A percentile compares a stretch with the other conserved stretches of the same genome.
phyloP scores from a whole-genome alignment of 805 yeast species.

The Candida ulmi region DNA sequence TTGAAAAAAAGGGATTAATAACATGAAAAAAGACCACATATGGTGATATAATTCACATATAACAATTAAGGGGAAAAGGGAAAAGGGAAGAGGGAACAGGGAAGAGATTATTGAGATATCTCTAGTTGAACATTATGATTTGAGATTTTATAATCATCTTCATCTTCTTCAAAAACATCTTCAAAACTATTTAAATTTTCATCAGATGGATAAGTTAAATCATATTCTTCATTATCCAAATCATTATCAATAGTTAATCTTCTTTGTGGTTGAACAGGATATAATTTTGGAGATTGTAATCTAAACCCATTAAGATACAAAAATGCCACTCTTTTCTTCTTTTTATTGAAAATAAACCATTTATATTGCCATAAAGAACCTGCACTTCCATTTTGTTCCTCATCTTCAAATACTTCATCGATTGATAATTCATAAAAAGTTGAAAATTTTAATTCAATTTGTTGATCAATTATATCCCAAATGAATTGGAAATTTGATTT shows the following conservation, averaged over 20 bases:
- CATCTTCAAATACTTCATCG: conserved; percentile 34
- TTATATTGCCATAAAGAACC: conserved; percentile 45
- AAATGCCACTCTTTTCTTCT: conserved; percentile 86
- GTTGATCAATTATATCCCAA: conserved; percentile 84
- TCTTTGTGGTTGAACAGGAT: conserved; percentile 22
- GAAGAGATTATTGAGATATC: neutral
- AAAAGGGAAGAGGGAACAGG: too few species aligned
- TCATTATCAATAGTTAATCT: conserved; percentile 31
- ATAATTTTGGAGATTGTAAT: conserved; percentile 32
- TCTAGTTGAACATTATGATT: neutral
- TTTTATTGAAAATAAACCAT: conserved; percentile 90
- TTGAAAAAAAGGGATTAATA: conserved; percentile 15
- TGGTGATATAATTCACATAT: too few species aligned
- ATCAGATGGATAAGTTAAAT: conserved; percentile 33
- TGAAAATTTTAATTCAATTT: conserved; percentile 60
- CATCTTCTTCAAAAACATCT: conserved; percentile 17
- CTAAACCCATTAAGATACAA: conserved; percentile 60
- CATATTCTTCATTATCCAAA: conserved; percentile 39
- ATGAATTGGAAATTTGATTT: conserved; percentile 53
- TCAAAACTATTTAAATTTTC: conserved; percentile 18
- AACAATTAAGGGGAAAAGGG: too few species aligned
- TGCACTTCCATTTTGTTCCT: conserved; percentile 24
- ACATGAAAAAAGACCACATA: neutral
- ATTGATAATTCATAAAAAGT: conserved; percentile 60
- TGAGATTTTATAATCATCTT: conserved; percentile 12